phyloP scores from a whole-genome alignment of 2,329 filamentous ascomycete species.

The Trichoderma sp. region DNA sequence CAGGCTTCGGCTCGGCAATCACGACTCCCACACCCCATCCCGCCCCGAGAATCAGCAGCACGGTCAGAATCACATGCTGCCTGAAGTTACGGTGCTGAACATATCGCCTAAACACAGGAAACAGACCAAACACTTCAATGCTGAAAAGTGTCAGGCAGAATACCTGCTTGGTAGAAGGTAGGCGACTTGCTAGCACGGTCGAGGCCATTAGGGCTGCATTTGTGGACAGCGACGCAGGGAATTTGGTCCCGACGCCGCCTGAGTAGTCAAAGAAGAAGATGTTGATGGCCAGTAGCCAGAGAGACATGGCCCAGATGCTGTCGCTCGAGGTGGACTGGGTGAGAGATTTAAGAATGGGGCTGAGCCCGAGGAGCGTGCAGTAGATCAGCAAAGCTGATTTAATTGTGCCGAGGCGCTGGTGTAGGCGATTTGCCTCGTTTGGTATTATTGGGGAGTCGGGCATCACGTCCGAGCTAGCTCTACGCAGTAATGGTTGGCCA shows the following conservation, averaged over 20 bases:
- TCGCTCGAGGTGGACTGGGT: conserved; percentile 88
- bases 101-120: conserved; percentile 94
- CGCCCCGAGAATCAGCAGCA: conserved; percentile 73
- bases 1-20: conserved; percentile 44
- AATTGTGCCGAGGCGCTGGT: conserved; percentile 68
- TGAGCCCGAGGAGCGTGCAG: conserved; percentile 84
- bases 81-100: conserved; percentile 77
- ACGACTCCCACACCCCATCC: conserved; percentile 72
- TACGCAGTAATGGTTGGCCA: conserved; percentile 26
- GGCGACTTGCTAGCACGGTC: conserved; percentile 84
- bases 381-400: conserved; percentile 94
- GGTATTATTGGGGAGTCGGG: conserved; percentile 30
- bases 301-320: conserved; percentile 96
- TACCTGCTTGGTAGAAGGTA: conserved; percentile 88
- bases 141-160: conserved; percentile 94
- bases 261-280: conserved; percentile 98
- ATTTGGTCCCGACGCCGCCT: conserved; percentile 60
- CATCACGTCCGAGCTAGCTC: conserved; percentile 32
- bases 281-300: conserved; percentile 90
- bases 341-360: conserved; percentile 94
- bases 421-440: conserved; percentile 41
- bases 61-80: conserved; percentile 75
- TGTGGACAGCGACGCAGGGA: conserved; percentile 76
- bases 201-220: conserved; percentile 96
- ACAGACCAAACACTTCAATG: conserved; percentile 95